Evolutionary conservation across 23 red algal species (phyloP).

Genomic region (Gracilaria vermiculophylla): DNA sequence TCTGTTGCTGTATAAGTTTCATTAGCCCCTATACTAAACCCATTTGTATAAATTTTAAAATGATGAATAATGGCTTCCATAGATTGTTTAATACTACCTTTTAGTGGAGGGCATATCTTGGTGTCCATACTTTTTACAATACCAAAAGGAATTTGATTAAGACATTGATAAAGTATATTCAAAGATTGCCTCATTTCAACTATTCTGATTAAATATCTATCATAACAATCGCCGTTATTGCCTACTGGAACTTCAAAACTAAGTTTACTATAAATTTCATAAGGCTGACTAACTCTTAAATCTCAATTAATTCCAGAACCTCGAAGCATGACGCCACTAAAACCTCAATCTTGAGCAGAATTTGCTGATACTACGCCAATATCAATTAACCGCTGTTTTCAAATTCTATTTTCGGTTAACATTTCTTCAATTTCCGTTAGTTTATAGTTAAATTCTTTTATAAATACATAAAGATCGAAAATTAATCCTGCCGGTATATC

Average conservation of each 20-base stretch:
- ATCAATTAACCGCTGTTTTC: slow-evolving; percentile 94
- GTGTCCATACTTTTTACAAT: slow-evolving; percentile 93
- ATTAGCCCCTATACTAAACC: slow-evolving; percentile 82
- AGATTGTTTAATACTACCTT: slow-evolving; percentile 88
- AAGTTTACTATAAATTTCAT: slow-evolving; percentile 91
- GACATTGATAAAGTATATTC: slow-evolving; percentile 90
- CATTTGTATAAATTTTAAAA: slow-evolving; percentile 97
- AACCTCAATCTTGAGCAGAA: slow-evolving; percentile 93
- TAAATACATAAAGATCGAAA: slow-evolving; percentile 94
- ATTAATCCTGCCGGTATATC: slow-evolving; percentile 93
- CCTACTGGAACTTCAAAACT: slow-evolving; percentile 93
- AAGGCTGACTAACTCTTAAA: slow-evolving; percentile 85
- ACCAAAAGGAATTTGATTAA: slow-evolving; percentile 99
- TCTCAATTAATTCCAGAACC: slow-evolving; percentile 91
- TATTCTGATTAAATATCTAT: slow-evolving; percentile 88
- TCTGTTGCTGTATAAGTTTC: slow-evolving; percentile 93
- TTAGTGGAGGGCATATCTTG: slow-evolving; percentile 91
- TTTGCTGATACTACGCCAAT: slow-evolving; percentile 89
- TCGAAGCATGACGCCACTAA: slow-evolving; percentile 92
- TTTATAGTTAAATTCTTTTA: slow-evolving; percentile 76
- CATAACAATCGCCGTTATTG: slow-evolving; percentile 90
- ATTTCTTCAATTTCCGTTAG: slow-evolving; percentile 98
- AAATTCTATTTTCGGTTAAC: slow-evolving; percentile 98
- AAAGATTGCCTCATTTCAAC: slow-evolving; percentile 97
- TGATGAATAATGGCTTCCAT: slow-evolving; percentile 99